These are phyloP conservation scores for Paecilomyces sp. DNA, from an alignment of 2,329 filamentous ascomycete species.

Conservation along the genomic window DNA sequence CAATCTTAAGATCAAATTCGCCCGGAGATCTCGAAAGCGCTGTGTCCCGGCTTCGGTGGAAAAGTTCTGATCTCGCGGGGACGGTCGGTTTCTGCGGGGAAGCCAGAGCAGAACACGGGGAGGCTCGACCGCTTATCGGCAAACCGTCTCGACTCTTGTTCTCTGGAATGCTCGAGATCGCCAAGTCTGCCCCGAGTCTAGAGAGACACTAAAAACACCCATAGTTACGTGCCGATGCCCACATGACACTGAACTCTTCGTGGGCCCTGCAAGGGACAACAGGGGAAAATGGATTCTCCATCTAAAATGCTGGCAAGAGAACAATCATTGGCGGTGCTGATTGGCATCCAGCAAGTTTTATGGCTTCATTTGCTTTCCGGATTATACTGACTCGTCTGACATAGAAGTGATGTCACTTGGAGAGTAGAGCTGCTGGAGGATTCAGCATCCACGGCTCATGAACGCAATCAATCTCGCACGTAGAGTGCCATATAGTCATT, in stretches of 20 bases:
- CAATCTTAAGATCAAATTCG: background rate
- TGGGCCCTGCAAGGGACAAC: background rate
- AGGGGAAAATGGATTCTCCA: background rate
- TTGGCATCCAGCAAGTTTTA: background rate
- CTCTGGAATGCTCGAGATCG: background rate
- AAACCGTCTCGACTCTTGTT: background rate
- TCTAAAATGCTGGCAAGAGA: background rate
- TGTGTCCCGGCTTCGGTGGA: background rate
- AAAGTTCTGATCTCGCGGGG: background rate
- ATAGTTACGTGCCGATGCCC: background rate
- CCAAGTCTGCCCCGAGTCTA: background rate
- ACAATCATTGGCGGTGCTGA: background rate
- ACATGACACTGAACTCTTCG: background rate
- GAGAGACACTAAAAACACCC: background rate
- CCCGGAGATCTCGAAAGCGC: background rate
- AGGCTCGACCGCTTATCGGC: constrained; percentile 1
- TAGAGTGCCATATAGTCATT: background rate
- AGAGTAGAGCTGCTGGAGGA: no score
- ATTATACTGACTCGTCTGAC: background rate
- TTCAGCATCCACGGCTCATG: background rate
- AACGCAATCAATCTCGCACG: background rate
- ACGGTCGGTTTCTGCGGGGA: background rate
- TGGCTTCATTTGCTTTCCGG: background rate
- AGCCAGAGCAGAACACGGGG: background rate
- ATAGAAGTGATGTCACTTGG: background rate